Evolutionary conservation across 129 eudicot genomes (phyloP).

Genomic region (Pulicaria dysenterica): DNA sequence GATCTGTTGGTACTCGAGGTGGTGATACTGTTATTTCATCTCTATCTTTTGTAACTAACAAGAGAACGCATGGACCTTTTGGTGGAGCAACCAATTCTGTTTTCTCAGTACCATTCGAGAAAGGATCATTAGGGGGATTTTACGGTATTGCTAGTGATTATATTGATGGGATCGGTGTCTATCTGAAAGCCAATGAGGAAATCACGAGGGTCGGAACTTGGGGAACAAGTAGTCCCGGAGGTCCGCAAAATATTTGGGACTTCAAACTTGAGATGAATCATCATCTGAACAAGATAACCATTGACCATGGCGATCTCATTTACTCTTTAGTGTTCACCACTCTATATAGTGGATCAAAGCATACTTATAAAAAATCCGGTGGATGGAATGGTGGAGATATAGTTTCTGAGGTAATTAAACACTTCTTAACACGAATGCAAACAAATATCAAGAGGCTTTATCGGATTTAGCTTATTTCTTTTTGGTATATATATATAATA

Average conservation of each 20-base stretch:
- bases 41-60: not conserved
- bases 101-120: slow-evolving; percentile 2
- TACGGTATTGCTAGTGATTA: slow-evolving; percentile 5
- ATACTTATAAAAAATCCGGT: not conserved
- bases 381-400: not conserved
- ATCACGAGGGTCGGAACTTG: slow-evolving; percentile 1
- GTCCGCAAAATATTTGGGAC: not conserved
- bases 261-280: slow-evolving; percentile 1
- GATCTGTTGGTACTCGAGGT: not conserved
- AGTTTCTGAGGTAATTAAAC: not conserved
- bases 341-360: not conserved
- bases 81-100: not conserved
- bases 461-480: too few relatives aligned
- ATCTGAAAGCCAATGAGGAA: not conserved
- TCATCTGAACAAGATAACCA: not conserved
- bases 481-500: not conserved
- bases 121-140: slow-evolving; percentile 15
- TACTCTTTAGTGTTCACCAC: slow-evolving; percentile 8
- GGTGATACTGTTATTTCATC: not conserved
- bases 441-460: too few relatives aligned
- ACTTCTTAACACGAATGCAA: not conserved
- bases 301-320: slow-evolving; percentile 2
- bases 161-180: slow-evolving; percentile 1
- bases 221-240: not conserved
- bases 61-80: slow-evolving; percentile 23